Conservation (phyloP, 345 rosid species). For the Ricinus communis region DNA sequence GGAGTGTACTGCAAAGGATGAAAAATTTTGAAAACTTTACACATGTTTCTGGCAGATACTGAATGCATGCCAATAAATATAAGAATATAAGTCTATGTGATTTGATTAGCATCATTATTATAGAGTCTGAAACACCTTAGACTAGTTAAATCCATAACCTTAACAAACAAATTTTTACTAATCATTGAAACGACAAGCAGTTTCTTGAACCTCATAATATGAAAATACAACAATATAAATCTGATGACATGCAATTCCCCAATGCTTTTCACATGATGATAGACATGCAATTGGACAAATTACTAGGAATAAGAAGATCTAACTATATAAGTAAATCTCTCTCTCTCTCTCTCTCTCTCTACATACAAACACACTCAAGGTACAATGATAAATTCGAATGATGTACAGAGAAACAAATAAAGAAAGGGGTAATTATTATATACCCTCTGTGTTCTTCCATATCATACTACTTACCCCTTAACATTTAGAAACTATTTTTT, state of each 20-base stretch:
- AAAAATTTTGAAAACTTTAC: background rate
- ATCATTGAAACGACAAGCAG: background rate
- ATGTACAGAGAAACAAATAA: background rate
- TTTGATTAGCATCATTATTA: too few species aligned
- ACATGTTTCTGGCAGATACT: background rate
- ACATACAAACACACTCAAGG: background rate
- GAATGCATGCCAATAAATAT: background rate
- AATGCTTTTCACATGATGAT: background rate
- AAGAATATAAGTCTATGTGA: too few species aligned
- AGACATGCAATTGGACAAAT: background rate
- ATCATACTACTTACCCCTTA: too few species aligned
- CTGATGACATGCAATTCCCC: background rate
- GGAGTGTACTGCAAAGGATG: slow-evolving; percentile 74
- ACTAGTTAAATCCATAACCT: background rate
- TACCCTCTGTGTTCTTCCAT: too few species aligned
- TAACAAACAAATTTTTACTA: background rate
- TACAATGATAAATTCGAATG: background rate
- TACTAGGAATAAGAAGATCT: background rate
- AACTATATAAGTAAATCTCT: background rate
- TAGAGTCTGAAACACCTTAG: background rate
- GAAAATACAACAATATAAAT: too few species aligned
- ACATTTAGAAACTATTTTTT: too few species aligned
- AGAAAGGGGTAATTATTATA: too few species aligned
- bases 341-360: background rate
- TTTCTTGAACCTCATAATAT: background rate